Percentiles rank a stretch among this genome's conserved stretches.
Conservation (phyloP, 768 basidiomycete genomes). For the Pleurotus cornucopiae region DNA sequence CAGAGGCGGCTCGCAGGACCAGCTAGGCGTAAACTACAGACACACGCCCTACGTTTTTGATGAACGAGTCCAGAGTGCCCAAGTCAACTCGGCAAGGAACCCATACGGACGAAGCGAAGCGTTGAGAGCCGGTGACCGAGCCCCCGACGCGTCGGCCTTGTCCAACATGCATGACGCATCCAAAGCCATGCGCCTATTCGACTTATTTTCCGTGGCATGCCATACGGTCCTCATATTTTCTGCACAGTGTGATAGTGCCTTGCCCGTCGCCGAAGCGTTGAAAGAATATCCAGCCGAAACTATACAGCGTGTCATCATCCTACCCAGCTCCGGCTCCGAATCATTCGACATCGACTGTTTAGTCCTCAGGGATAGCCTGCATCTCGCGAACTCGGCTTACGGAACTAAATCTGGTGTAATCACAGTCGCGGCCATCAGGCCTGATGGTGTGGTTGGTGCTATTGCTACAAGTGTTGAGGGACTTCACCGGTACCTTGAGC, state of each 20-base stretch:
- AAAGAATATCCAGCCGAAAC: slow-evolving; percentile 11
- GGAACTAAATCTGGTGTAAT: slow-evolving; percentile 18
- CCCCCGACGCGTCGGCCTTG: slow-evolving; percentile 37
- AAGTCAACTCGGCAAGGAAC: slow-evolving; percentile 6
- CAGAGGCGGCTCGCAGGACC: slow-evolving; percentile 22
- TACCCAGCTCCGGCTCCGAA: background rate
- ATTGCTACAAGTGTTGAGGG: slow-evolving; percentile 27
- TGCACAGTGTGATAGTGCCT: slow-evolving; percentile 9
- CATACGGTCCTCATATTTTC: slow-evolving; percentile 33
- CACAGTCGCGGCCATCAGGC: slow-evolving; percentile 33
- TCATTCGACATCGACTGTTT: slow-evolving; percentile 3
- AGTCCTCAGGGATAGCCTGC: slow-evolving; percentile 20
- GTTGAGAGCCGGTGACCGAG: slow-evolving; percentile 39
- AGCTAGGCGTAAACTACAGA: slow-evolving; percentile 52
- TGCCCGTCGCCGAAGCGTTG: slow-evolving; percentile 10
- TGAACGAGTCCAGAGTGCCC: slow-evolving; percentile 19
- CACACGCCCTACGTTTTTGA: slow-evolving; percentile 46
- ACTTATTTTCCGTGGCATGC: slow-evolving; percentile 21
- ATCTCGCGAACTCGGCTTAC: slow-evolving; percentile 22
- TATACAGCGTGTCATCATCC: slow-evolving; percentile 15
- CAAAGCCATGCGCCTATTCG: slow-evolving; percentile 17
- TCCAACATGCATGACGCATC: slow-evolving; percentile 7
- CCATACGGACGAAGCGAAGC: slow-evolving; percentile 20
- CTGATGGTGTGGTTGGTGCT: slow-evolving; percentile 42
- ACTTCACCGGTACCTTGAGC: slow-evolving; percentile 29